Evolutionary conservation across 345 rosid species (phyloP).

Genomic region (Lepidium sativum): DNA sequence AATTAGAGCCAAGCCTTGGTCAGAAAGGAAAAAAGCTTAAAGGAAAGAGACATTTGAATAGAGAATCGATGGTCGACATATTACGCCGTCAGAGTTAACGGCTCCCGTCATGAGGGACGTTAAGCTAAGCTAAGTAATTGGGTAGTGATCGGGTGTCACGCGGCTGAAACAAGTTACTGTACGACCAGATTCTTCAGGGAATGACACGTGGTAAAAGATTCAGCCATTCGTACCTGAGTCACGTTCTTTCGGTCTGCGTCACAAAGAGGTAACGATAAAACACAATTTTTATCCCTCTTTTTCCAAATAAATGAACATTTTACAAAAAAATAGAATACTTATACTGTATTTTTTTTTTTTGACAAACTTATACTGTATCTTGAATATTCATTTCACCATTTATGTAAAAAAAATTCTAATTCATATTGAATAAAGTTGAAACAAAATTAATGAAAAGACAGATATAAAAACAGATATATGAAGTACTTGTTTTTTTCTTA

Average conservation of each 20-base stretch:
- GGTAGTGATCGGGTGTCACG: conserved; percentile 21
- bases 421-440: too few relatives aligned
- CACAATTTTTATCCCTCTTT: too few relatives aligned
- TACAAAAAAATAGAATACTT: too few relatives aligned
- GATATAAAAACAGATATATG: too few relatives aligned
- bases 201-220: conserved; percentile 16
- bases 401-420: too few relatives aligned
- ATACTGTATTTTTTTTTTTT: too few relatives aligned
- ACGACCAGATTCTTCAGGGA: background rate
- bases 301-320: too few relatives aligned
- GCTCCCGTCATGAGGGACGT: conserved; percentile 1
- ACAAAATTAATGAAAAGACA: too few relatives aligned
- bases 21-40: background rate
- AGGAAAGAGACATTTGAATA: conserved; percentile 2
- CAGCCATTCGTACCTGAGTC: conserved; percentile 21
- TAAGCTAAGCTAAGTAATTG: conserved; percentile 6
- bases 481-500: too few relatives aligned
- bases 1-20: background rate
- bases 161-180: background rate
- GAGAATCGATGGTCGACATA: background rate
- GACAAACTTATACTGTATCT: too few relatives aligned
- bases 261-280: background rate
- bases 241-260: conserved; percentile 20
- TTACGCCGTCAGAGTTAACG: conserved; percentile 26
- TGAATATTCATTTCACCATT: too few relatives aligned